Evolutionary conservation across 208 protist genomes (phyloP), one percentile per base, ranked within the genome.

Genomic region (Wallacemonas sp.): DNA sequence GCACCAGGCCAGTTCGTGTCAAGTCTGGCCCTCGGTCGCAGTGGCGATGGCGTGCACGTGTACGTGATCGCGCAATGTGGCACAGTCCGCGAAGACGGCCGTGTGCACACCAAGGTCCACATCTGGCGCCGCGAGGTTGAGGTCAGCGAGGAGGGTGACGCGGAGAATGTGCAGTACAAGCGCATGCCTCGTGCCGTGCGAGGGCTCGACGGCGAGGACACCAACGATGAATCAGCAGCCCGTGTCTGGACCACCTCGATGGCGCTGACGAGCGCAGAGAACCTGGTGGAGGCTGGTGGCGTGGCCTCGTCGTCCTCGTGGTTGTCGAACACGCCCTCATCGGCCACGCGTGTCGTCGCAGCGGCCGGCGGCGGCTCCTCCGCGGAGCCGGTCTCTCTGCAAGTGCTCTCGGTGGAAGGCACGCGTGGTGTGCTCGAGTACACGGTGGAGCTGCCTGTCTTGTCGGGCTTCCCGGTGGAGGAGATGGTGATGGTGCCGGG

Each of bases 1-100:
- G 70, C 69, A 54, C 75, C 75, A 24, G 21, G 9, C 17, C 70
- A 66, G 30, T 26, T 54, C 11, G 22, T 90, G 15, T 67, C 67
- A n/a, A 61, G 63, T 28, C 26, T 77, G 27, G 62, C 68, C 0
- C 34, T 80, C 9, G 36, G 51, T 11, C 62, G 72, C 33, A 79
- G 70, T 54, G 39, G 41, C 14, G 77, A 80, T 26, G 83, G 83
- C 14, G 68, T 64, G 15, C 66, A 67, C 2, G 72, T 90, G 19
- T 77, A 75, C 47, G 71, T 80, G 28, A 70, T 90, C 4, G 83
- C 83, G 67, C 83, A 90, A 34, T 66, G 64, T 55, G 1, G 58
- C 55, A 17, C 47, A 42, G 70, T 28, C 34, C 21, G 27, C 9
- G 26, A 42, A 4, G 24, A 38, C 1, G 38, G 17, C 15, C 44